Conservation (phyloP, 2,329 filamentous ascomycete genomes). For the Neonectria sp. region DNA sequence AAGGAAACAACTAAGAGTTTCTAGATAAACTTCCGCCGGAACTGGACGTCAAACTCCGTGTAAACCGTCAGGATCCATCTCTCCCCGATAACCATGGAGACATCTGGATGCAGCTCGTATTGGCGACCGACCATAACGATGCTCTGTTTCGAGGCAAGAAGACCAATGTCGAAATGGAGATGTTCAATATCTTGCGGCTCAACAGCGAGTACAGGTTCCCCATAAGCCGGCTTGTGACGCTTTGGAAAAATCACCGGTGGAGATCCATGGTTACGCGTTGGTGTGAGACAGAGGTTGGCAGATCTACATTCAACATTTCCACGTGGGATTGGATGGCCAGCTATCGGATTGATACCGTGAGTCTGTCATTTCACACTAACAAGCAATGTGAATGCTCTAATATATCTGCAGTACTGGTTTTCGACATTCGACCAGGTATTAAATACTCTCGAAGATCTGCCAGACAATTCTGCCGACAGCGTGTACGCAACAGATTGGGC, state of each 20-base stretch:
- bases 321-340: constrained; percentile 10
- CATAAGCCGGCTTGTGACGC: constrained; percentile 1
- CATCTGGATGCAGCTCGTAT: constrained; percentile 33
- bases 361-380: neutral
- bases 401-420: neutral
- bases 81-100: constrained; percentile 32
- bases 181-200: constrained; percentile 13
- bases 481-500: constrained; percentile 3
- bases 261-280: neutral
- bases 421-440: constrained; percentile 1
- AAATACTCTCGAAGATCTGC: neutral
- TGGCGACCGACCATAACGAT: neutral
- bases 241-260: constrained; percentile 4
- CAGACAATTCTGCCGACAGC: neutral
- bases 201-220: neutral
- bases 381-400: neutral
- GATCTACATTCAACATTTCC: neutral
- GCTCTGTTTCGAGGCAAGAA: constrained; percentile 17
- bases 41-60: constrained; percentile 29
- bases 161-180: constrained; percentile 10
- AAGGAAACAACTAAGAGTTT: neutral
- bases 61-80: constrained; percentile 27
- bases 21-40: constrained; percentile 22
- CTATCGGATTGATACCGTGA: constrained; percentile 1
- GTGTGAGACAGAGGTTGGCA: neutral